Evolutionary conservation across 805 yeast genomes (phyloP), one percentile per base, ranked within the genome.

Genomic region (Lipomyces yamadae): DNA sequence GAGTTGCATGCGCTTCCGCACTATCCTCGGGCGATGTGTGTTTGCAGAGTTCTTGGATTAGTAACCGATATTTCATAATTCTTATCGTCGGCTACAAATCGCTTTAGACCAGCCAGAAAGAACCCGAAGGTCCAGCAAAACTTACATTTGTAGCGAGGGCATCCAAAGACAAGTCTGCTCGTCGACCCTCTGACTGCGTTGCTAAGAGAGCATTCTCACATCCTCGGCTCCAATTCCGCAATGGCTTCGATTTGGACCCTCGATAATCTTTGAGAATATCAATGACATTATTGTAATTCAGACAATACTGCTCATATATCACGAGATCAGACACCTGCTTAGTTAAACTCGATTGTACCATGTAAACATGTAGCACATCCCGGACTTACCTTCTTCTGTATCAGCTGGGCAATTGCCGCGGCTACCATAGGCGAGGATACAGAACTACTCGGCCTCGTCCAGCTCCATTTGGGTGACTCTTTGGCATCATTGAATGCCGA

Each of bases 141-240:
- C 3, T 3, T 32, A 58, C 69, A 52, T 62, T 61, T 4, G 59
- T 52, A 1, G 71, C 67, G 3, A 68, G 65, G 3, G 71, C 55
- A 13, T 55, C 63, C 3, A 68, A 60, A 1, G 66, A 52, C 42
- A 68, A 18, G 30, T 68, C 71, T 15, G 60, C 63, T 6, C 60
- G 62, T 11, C 59, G 33, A 8, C 62, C 56, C 3, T 45, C 48
- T 33, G 66, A 33, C 45, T 68, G 65, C 7, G 67, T 50, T 11
- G 71, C 71, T 58, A 52, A 42, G 6, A 48, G 50, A 37, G 62
- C 34, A 45, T 68, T 61, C 18, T 60, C 57, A 4, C 68, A 50
- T 8, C 70, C 71, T 58, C 55, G 37, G 50, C 67, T 56, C 71
- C 71, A 68, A 42, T 62, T 58, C 10, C 66, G 67, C 30, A 60